These are phyloP conservation scores for Blumeriella jaapii DNA, from an alignment of 2,329 filamentous ascomycete species.

Conservation along the genomic window DNA sequence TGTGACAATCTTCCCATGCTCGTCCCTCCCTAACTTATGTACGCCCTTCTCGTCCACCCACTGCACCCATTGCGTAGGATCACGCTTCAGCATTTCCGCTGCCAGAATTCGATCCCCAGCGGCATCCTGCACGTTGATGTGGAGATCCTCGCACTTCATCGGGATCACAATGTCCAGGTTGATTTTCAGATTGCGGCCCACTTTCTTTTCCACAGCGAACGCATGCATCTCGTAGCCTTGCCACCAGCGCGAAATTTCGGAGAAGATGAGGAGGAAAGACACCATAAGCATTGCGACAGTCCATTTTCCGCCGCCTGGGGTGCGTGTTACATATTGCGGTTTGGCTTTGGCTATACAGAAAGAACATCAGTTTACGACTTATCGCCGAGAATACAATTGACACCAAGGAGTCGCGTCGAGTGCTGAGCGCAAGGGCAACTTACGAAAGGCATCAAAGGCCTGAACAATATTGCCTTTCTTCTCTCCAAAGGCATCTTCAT, in stretches of 20 bases:
- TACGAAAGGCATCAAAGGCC: conserved; percentile 97
- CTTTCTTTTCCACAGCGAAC: conserved; percentile 86
- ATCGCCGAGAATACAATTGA: conserved; percentile 1
- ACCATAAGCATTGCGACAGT: conserved; percentile 71
- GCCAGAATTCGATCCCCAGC: conserved; percentile 86
- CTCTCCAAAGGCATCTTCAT: conserved; percentile 72
- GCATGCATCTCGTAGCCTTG: conserved; percentile 73
- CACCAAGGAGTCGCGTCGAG: background rate
- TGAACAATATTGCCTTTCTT: conserved; percentile 57
- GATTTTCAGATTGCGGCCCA: conserved; percentile 80
- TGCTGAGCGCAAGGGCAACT: conserved; percentile 29
- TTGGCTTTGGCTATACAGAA: conserved; percentile 72
- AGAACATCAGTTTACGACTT: background rate
- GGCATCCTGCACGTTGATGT: conserved; percentile 95
- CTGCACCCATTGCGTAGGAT: conserved; percentile 68
- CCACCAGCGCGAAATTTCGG: conserved; percentile 76
- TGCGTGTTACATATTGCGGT: conserved; percentile 77
- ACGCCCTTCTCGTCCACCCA: conserved; percentile 66
- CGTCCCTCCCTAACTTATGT: conserved; percentile 47
- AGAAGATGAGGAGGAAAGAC: conserved; percentile 63
- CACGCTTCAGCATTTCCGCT: conserved; percentile 58
- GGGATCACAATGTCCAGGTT: conserved; percentile 88
- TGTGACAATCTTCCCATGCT: conserved; percentile 41
- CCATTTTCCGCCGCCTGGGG: conserved; percentile 83
- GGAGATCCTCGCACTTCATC: conserved; percentile 81